Base-by-base conservation (phyloP, 345 rosid genomes). In the Citrus cavaleriei region DNA sequence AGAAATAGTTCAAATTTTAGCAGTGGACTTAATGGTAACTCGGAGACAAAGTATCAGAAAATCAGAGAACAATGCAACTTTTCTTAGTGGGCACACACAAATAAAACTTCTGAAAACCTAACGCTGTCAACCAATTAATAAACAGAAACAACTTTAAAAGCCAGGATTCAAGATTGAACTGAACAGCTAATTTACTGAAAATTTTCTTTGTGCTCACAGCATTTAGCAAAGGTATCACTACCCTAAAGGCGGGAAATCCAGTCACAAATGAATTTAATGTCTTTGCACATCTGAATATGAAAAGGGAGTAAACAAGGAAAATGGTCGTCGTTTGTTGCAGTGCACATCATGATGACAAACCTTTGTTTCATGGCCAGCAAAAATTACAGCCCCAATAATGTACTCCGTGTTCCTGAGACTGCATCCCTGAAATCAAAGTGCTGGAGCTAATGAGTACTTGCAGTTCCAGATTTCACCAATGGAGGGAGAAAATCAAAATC, bases 321-420 rank as follows among this genome's bases (percentile, higher is more conserved):
- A 62, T 13, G 25, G 32, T 8, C 13, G n/a, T 30, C 42, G 21
- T 75, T 54, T 59, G 54, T 22, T 58, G 58, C 72, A 28, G 40
- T 55, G 28, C 59, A 46, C 74, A 68, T 68, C 79, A 68, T n/a
- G 58, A 69, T 25, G 28, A 75, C 91, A 61, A 80, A 97, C 99
- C 99, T 97, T 97, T 73, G 99, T 92, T 90, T 94, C 98, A 54
- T 88, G 98, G 81, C 99, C 99, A 21, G 98, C 88, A 88, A 97
- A 97, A 72, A 97, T 88, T 77, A 94, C 97, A 66, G 91, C 89
- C 75, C 92, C 98, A 83, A 93, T 97, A 76, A 97, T 88, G 89
- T 85, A 90, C 83, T 87, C 94, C 1, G 99, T 94, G 88, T 97
- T 97, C 87, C 98, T 92, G 77, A 97, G 98, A 90, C 98, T 93